Conservation (phyloP, 2,329 filamentous ascomycete genomes). For the Lachnellula hyalina region DNA sequence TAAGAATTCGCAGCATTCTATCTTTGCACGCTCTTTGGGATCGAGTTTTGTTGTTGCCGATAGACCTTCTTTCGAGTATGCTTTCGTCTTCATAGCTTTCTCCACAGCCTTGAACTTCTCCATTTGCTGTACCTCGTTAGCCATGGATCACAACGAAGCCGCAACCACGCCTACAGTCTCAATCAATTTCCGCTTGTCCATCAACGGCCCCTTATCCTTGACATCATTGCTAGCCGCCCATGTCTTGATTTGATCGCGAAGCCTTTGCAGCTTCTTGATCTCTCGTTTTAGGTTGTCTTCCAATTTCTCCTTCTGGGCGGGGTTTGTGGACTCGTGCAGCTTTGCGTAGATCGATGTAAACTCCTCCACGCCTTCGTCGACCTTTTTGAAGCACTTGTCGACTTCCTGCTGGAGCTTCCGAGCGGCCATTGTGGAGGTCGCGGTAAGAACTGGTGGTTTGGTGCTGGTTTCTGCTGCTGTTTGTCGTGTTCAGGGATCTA, state of each 20-base stretch:
- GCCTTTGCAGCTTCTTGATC: conserved; percentile 98
- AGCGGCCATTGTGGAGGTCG: conserved; percentile 67
- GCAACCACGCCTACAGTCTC: conserved; percentile 66
- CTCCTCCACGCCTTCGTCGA: conserved; percentile 82
- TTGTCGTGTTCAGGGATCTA: conserved; percentile 26
- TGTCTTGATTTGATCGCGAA: conserved; percentile 98
- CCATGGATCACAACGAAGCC: conserved; percentile 10
- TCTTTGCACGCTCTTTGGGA: conserved; percentile 94
- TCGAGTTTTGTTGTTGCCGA: conserved; percentile 89
- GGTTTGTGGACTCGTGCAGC: conserved; percentile 87
- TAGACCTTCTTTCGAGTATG: conserved; percentile 96
- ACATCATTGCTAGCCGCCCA: conserved; percentile 98
- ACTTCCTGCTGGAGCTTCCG: conserved; percentile 97
- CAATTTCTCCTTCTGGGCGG: conserved; percentile 94
- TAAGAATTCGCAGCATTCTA: conserved; percentile 82
- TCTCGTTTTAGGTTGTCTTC: conserved; percentile 98
- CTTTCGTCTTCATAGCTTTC: conserved; percentile 99
- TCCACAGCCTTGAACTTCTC: conserved; percentile 99
- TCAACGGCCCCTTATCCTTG: conserved; percentile 94
- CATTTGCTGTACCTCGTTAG: conserved; percentile 70
- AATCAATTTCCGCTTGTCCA: conserved; percentile 93
- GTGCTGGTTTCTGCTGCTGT: conserved; percentile 20
- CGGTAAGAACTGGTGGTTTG: conserved; percentile 11
- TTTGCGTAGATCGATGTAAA: conserved; percentile 98
- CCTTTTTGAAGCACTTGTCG: conserved; percentile 99